Evolutionary conservation across 2,329 filamentous ascomycete genomes (phyloP).

Genomic region (Colletotrichum higginsianum): DNA sequence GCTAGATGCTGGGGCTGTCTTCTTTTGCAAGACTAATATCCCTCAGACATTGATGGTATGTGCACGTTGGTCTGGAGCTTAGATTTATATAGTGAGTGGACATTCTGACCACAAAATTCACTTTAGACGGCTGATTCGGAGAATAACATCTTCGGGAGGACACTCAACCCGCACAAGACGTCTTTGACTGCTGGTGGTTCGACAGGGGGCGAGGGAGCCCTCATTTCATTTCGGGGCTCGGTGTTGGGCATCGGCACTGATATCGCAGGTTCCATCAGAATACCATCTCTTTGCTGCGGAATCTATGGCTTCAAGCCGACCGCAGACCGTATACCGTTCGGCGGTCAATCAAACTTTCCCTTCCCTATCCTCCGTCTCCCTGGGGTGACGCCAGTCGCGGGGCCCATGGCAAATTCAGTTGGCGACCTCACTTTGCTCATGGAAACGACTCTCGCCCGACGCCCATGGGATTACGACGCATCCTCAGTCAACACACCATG

Average conservation of each 20-base stretch:
- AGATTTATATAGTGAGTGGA: no score
- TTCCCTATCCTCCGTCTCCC: slow-evolving; percentile 38
- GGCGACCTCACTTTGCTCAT: slow-evolving; percentile 59
- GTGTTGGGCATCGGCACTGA: slow-evolving; percentile 59
- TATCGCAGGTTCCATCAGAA: slow-evolving; percentile 60
- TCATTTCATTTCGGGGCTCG: slow-evolving; percentile 58
- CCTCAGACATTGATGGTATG: slow-evolving; percentile 68
- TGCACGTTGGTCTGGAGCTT: neutral
- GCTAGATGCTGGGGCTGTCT: slow-evolving; percentile 72
- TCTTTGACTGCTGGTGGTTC: slow-evolving; percentile 74
- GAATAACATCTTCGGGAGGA: slow-evolving; percentile 60
- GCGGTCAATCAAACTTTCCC: slow-evolving; percentile 20
- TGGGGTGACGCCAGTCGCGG: slow-evolving; percentile 56
- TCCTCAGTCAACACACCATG: slow-evolving; percentile 61
- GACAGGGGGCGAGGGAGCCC: slow-evolving; percentile 69
- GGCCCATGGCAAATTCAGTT: slow-evolving; percentile 59
- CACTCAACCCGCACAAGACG: slow-evolving; percentile 75
- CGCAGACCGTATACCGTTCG: slow-evolving; percentile 48
- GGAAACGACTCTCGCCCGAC: slow-evolving; percentile 54
- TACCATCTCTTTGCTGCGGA: slow-evolving; percentile 61
- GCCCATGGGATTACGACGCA: slow-evolving; percentile 62
- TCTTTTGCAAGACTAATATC: slow-evolving; percentile 81
- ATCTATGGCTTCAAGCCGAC: slow-evolving; percentile 61
- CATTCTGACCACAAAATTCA: neutral
- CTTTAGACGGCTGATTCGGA: slow-evolving; percentile 73